phyloP scores from a whole-genome alignment of 768 basidiomycete genomes.

The Termitomyces sp. region DNA sequence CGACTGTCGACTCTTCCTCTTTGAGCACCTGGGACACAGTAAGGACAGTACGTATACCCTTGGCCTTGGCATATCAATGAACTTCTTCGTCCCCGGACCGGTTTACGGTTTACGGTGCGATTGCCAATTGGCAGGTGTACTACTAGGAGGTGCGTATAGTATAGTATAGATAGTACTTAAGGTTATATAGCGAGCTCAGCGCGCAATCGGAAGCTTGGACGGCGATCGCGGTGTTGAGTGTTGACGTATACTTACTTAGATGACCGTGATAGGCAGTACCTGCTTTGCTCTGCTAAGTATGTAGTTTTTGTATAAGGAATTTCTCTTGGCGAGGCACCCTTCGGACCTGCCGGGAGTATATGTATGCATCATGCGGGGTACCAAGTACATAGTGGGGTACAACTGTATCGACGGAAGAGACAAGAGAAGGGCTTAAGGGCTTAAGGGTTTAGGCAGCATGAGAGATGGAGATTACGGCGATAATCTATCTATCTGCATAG shows the following conservation, averaged over 20 bases:
- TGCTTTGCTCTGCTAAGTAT: not conserved
- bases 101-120: not conserved
- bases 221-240: not conserved
- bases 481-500: not conserved
- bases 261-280: not conserved
- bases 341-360: not conserved
- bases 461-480: slow-evolving; percentile 12
- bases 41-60: no score
- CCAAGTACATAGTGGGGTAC: not conserved
- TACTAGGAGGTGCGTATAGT: not conserved
- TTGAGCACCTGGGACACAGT: no score
- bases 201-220: not conserved
- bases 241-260: not conserved
- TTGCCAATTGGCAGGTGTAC: not conserved
- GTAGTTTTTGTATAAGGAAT: not conserved
- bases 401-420: not conserved
- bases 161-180: not conserved
- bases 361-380: not conserved
- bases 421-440: not conserved
- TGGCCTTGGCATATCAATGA: no score
- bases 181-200: not conserved
- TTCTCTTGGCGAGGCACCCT: not conserved
- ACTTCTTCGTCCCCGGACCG: not conserved
- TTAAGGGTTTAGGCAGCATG: not conserved
- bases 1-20: no score